Base-by-base conservation (phyloP, 345 rosid genomes). In the Arabidopsis suecica region DNA sequence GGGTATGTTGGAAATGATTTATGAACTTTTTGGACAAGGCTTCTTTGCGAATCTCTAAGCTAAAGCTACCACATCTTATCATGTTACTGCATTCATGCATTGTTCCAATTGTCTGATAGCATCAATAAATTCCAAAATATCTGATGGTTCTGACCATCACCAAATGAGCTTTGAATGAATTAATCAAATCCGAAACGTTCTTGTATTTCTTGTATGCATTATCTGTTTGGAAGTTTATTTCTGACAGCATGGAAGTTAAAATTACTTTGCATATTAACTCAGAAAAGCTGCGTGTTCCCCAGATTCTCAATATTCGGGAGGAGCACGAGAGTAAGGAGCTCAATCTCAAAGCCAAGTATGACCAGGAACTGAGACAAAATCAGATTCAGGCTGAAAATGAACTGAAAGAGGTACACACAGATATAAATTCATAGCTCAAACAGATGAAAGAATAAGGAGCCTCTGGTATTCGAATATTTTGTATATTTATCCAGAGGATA, bases 341-440 rank as follows among this genome's bases (percentile, higher is more conserved):
- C 72, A 81, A 72, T 78, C 83, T 91, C 70, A 88, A 82, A 83
- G 82, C 87, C 47, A 66, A 79, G 42, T 86, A 86, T 65, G 75
- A 54, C 56, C 91, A 89, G 78, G 93, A 91, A 78, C 60, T 88
- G 72, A 89, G 85, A 76, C 85, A 78, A 73, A 53, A 79, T 74
- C 84, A 91, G 80, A 77, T 89, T 75, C 81, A 83, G 73, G 91
- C 94, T 66, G 96, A 89, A 82, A 80, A 77, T 63, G 95, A 89
- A 57, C 41, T 57, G 23, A 57, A 57, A 57, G 61, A 32, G 61
- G 41, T 57, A 33, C 23, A 12, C 61, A n/a, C 61, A 57, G 20
- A 33, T 33, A 16, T 57, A 5, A 47, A 6, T 47, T 54, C 25
- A 22, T 74, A 37, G 54, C 50, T 54, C 9, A 57, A 47, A 41